phyloP scores from a whole-genome alignment of 2,329 filamentous ascomycete genomes.

The Cladosporium colombiae region DNA sequence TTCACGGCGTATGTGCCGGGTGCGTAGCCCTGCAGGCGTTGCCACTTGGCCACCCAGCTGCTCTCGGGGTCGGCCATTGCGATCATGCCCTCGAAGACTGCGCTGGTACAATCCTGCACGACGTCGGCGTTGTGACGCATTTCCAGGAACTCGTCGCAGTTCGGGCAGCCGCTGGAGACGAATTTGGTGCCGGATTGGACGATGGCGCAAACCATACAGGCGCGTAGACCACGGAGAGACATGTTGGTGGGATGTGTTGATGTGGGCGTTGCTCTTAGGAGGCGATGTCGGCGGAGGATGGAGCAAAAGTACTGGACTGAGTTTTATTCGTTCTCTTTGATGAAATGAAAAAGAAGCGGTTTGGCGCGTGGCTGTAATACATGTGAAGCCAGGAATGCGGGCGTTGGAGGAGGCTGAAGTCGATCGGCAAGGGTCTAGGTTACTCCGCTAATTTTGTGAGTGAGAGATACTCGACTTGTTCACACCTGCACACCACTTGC shows the following conservation, averaged over 20 bases:
- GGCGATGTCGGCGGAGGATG: not conserved
- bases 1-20: conserved; percentile 92
- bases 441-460: not conserved
- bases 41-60: conserved; percentile 97
- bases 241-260: conserved; percentile 37
- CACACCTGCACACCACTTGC: not conserved
- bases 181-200: conserved; percentile 84
- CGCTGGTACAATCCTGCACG: conserved; percentile 90
- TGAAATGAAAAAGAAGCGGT: not conserved
- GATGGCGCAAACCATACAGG: conserved; percentile 98
- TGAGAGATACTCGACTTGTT: not conserved
- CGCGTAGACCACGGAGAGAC: conserved; percentile 78
- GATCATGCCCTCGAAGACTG: conserved; percentile 92
- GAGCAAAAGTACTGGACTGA: not conserved
- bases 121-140: conserved; percentile 72
- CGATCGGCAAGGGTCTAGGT: not conserved
- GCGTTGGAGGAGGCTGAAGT: not conserved
- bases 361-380: not conserved
- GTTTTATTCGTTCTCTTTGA: not conserved
- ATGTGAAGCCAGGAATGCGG: conserved; percentile 10
- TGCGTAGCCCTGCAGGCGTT: conserved; percentile 85
- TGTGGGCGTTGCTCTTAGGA: not conserved
- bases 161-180: conserved; percentile 83
- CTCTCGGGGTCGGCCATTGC: conserved; percentile 76
- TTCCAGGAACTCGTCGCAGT: conserved; percentile 91